phyloP scores from a whole-genome alignment of 345 rosid species.

The Aquilaria yunnanensis region DNA sequence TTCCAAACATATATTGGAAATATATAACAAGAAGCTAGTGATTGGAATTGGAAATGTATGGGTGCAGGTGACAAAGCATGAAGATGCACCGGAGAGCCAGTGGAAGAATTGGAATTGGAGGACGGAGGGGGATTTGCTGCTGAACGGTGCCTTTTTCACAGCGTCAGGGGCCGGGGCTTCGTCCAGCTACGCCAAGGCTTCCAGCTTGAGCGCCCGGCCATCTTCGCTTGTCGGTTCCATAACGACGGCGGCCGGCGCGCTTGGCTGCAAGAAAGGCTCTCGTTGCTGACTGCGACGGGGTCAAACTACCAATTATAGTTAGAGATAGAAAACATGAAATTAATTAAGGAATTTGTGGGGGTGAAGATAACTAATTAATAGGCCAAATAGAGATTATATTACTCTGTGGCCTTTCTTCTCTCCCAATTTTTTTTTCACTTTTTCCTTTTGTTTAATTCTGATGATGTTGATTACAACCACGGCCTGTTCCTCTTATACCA shows the following conservation, averaged over 20 bases:
- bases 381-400: not conserved
- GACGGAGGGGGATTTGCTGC: constrained; percentile 60
- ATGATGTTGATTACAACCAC: constrained; percentile 39
- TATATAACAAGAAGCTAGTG: not conserved
- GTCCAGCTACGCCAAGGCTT: constrained; percentile 69
- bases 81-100: constrained; percentile 59
- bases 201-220: constrained; percentile 73
- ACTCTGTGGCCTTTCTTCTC: constrained; percentile 7
- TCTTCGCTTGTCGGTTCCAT: constrained; percentile 59
- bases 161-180: constrained; percentile 60
- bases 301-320: constrained; percentile 1
- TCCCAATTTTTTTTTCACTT: constrained; percentile 10
- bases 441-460: constrained; percentile 6
- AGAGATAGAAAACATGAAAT: not conserved
- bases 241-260: constrained; percentile 53
- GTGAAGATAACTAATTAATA: constrained; percentile 7
- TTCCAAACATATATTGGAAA: too few species aligned
- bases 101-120: constrained; percentile 84
- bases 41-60: constrained; percentile 1
- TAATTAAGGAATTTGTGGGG: not conserved
- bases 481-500: constrained; percentile 41
- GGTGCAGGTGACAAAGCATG: constrained; percentile 65
- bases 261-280: constrained; percentile 53
- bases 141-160: constrained; percentile 73
- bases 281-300: constrained; percentile 44